Evolutionary conservation across 2,329 filamentous ascomycete species (phyloP), one percentile per base, ranked within the genome.

Genomic region (Pseudohalonectria lignicola): DNA sequence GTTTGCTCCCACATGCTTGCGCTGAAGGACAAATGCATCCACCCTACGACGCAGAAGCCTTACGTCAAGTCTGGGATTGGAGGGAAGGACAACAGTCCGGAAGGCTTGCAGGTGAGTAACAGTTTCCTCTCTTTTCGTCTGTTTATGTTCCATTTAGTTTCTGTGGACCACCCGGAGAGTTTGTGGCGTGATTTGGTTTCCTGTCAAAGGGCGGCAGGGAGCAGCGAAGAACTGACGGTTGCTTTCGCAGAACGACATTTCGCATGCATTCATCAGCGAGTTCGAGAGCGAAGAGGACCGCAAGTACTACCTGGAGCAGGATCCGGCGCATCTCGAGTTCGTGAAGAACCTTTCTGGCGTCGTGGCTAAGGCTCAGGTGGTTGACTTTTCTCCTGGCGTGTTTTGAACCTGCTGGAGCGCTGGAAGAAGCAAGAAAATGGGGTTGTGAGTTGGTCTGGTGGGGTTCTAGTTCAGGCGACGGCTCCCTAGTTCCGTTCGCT

Each of bases 261-360:
- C 78, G 1, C 82, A 87, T 51, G 77, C 66, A 0, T 86, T 86
- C 44, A 69, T 87, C 2, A 67, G 71, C 17, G 73, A 83, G 47
- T 86, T 87, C 41, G 66, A 69, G 9, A 78, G 55, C 17, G 62
- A 63, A 15, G 69, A 74, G 44, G 81, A 87, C 50, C 63, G 80
- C 34, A 68, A 77, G 43, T 86, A 84, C 49, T 87, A 86, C 51
- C 56, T 82, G 6, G 56, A 71, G 37, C 59, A 74, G 21, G 82
- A 87, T 47, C 76, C 78, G 2, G 69, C 59, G 8, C 82, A 86
- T 51, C 57, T 65, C 26, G 70, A 55, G 0, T 85, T 84, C 46
- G 61, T 74, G n/a, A 59, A 67, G 40, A 66, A 58, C 41, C 51
- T 72, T 13, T 56, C 60, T 2, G 58, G 53, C 1, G 47, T 75